Percentiles rank a stretch among this genome's conserved stretches.
Evolutionary conservation across 495 filamentous ascomycete species (phyloP).

Genomic region (Lophium mytilinum): DNA sequence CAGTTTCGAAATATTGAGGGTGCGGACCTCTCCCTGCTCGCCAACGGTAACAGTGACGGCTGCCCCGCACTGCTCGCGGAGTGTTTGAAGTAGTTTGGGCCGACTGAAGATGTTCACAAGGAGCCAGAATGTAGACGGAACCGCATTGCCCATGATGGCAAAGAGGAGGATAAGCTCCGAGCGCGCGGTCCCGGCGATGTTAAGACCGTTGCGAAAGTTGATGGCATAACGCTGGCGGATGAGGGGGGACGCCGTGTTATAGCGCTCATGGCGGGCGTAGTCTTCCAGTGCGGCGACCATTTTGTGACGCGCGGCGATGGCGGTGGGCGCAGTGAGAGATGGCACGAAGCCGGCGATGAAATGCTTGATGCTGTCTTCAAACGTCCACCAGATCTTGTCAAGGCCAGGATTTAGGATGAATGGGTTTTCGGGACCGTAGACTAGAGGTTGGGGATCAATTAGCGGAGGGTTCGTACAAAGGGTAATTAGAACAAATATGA

Average conservation of each 20-base stretch:
- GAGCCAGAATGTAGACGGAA: conserved; percentile 3
- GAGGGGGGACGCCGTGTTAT: conserved; percentile 5
- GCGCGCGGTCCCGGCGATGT: not conserved
- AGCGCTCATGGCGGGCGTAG: conserved; percentile 6
- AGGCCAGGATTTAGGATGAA: conserved; percentile 14
- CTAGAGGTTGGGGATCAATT: not conserved
- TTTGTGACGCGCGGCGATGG: conserved; percentile 9
- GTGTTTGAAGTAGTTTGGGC: not conserved
- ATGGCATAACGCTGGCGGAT: conserved; percentile 9
- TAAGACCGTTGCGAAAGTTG: conserved; percentile 5
- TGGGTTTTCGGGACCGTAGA: conserved; percentile 22
- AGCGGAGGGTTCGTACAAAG: conserved; percentile 7
- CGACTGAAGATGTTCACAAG: not conserved
- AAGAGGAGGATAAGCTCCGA: conserved; percentile 3
- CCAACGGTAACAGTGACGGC: not conserved
- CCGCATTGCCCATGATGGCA: not conserved
- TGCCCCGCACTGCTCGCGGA: not conserved
- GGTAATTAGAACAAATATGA: no score
- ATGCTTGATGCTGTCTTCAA: conserved; percentile 7
- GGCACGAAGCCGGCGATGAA: conserved; percentile 14
- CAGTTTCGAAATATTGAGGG: not conserved
- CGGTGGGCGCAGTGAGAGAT: conserved; percentile 11
- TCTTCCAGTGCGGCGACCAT: conserved; percentile 11
- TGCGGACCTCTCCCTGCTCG: not conserved
- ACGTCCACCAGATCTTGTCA: conserved; percentile 16